These are phyloP conservation scores for Clohesyomyces aquaticus DNA, from an alignment of 495 filamentous ascomycete species.

Conservation along the genomic window DNA sequence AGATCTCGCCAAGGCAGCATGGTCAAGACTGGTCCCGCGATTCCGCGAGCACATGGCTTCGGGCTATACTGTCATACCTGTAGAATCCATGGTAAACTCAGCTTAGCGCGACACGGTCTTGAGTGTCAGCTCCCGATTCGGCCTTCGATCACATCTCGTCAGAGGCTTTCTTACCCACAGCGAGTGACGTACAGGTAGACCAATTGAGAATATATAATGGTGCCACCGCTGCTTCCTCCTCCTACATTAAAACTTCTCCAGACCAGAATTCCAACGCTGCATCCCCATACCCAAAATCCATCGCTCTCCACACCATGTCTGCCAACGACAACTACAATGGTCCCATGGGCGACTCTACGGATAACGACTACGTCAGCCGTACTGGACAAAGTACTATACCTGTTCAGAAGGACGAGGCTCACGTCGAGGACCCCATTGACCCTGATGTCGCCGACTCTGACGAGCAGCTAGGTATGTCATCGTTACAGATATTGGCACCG, in stretches of 20 bases:
- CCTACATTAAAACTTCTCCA: too few species aligned
- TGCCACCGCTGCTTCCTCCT: too few species aligned
- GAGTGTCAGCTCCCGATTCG: too few species aligned
- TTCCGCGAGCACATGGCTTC: background rate
- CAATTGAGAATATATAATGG: too few species aligned
- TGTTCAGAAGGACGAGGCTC: conserved; percentile 56
- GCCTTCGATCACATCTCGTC: too few species aligned
- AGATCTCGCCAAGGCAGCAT: background rate
- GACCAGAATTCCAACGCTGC: too few species aligned
- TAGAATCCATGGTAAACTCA: background rate
- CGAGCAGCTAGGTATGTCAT: conserved; percentile 54
- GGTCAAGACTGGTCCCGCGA: background rate
- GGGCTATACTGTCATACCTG: background rate
- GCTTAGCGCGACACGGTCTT: background rate
- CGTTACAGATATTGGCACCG: background rate
- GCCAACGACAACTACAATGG: conserved; percentile 38
- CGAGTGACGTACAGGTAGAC: too few species aligned
- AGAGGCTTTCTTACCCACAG: too few species aligned
- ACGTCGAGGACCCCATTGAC: conserved; percentile 55
- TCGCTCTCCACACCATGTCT: too few species aligned
- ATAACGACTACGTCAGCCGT: conserved; percentile 51
- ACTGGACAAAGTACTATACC: conserved; percentile 55
- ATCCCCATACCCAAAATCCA: too few species aligned
- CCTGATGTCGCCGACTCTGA: conserved; percentile 54
- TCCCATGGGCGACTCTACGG: conserved; percentile 39